These are phyloP conservation scores for Eucalyptus paniculata DNA, from an alignment of 345 rosid genomes.

Conservation along the genomic window DNA sequence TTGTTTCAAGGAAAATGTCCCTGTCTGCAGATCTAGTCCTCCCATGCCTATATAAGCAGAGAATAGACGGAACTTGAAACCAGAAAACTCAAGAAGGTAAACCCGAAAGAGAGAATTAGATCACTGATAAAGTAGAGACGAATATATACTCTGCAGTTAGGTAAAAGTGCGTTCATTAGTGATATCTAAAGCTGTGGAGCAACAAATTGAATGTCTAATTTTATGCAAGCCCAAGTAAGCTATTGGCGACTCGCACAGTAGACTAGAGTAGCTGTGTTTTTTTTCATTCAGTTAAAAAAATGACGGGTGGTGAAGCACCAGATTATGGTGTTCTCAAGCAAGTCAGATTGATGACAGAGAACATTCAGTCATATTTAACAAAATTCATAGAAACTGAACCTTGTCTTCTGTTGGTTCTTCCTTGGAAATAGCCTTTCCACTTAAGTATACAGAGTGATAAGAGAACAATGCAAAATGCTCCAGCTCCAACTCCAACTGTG, in stretches of 20 bases:
- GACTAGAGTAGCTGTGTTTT: background rate
- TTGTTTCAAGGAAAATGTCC: slow-evolving; percentile 19
- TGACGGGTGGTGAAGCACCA: background rate
- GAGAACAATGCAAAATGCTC: slow-evolving; percentile 9
- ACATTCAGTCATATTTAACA: background rate
- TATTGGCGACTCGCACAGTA: background rate
- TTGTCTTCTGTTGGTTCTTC: background rate
- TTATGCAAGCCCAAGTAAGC: background rate
- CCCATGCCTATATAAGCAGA: background rate
- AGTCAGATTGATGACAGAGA: background rate
- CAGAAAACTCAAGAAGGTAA: background rate
- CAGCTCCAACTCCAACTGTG: slow-evolving; percentile 7
- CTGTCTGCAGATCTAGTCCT: slow-evolving; percentile 20
- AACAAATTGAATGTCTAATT: background rate
- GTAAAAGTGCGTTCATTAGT: background rate
- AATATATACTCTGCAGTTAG: background rate
- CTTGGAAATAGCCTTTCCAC: slow-evolving; percentile 18
- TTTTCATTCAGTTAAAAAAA: background rate
- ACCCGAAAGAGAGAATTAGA: background rate
- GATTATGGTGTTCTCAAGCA: background rate
- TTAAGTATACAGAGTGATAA: slow-evolving; percentile 5
- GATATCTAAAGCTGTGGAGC: background rate
- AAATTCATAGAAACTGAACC: background rate
- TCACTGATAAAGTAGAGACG: background rate
- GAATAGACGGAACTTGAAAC: background rate